Evolutionary conservation across 495 filamentous ascomycete genomes (phyloP).

Genomic region (Hypoxylon trugodes): DNA sequence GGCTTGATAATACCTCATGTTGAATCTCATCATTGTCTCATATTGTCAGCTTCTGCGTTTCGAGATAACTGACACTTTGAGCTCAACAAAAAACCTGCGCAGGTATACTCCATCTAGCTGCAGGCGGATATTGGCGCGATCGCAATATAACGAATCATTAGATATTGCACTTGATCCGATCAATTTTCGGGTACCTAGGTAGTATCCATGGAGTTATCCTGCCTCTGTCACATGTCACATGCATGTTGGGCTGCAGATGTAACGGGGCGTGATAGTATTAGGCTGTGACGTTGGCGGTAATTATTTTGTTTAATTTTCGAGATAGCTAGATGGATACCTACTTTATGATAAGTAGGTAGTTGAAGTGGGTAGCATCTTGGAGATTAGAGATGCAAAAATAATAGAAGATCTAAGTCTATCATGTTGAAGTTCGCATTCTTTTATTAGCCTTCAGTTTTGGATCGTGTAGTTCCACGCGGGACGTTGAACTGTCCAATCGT

Average conservation of each 20-base stretch:
- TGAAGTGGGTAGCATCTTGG: no score
- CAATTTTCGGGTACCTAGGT: neutral
- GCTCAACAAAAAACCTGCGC: neutral
- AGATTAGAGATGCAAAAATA: neutral
- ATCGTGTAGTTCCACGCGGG: neutral
- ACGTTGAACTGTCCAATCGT: slow-evolving; percentile 4
- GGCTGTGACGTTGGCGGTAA: slow-evolving; percentile 11
- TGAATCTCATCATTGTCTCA: neutral
- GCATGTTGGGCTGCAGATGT: slow-evolving; percentile 27
- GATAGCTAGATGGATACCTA: no score
- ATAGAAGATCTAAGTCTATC: no score
- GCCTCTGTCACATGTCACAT: slow-evolving; percentile 35
- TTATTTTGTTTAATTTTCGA: neutral
- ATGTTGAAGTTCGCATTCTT: slow-evolving; percentile 5
- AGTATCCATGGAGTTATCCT: slow-evolving; percentile 7
- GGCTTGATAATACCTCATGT: neutral
- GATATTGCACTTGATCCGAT: slow-evolving; percentile 1
- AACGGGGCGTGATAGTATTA: slow-evolving; percentile 15
- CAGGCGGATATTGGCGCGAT: slow-evolving; percentile 10
- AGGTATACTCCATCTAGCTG: neutral
- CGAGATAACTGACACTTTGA: neutral
- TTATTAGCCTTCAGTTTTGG: slow-evolving; percentile 7
- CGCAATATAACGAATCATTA: slow-evolving; percentile 2
- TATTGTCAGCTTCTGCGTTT: neutral
- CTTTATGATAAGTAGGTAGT: no score